Conservation (phyloP, 202 grass and related monocot species). For the Dendrocalamus latiflorus region DNA sequence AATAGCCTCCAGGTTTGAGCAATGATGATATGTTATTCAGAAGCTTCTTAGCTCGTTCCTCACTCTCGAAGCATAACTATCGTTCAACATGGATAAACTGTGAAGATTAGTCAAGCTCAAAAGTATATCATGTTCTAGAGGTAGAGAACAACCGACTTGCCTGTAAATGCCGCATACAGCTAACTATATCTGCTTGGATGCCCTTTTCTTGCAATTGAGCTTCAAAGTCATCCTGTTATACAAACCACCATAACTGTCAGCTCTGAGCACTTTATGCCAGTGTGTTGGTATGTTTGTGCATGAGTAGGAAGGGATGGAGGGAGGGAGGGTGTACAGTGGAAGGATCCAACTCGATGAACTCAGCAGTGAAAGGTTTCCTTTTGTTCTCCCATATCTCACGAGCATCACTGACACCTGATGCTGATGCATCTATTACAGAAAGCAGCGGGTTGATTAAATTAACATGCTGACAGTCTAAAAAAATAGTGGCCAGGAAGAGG, state of each 20-base stretch:
- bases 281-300: neutral
- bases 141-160: constrained; percentile 29
- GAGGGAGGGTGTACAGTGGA: constrained; percentile 38
- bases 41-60: no score
- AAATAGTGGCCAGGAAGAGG: neutral
- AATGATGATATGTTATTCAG: no score
- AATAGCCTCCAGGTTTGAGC: no score
- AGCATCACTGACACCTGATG: constrained; percentile 34
- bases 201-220: constrained; percentile 53
- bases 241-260: constrained; percentile 34
- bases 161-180: constrained; percentile 82
- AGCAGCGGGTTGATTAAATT: neutral
- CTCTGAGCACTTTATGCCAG: neutral
- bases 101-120: constrained; percentile 34
- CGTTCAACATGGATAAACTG: constrained; percentile 29
- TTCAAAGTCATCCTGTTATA: constrained; percentile 63
- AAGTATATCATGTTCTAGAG: neutral
- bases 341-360: constrained; percentile 73
- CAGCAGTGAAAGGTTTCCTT: constrained; percentile 60
- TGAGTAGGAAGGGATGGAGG: neutral
- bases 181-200: constrained; percentile 67
- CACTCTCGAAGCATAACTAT: constrained; percentile 71
- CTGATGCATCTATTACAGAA: constrained; percentile 39
- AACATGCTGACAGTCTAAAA: neutral
- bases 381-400: constrained; percentile 60